phyloP scores from a whole-genome alignment of 805 yeast species.

The Grigorovia yakushimaensis region DNA sequence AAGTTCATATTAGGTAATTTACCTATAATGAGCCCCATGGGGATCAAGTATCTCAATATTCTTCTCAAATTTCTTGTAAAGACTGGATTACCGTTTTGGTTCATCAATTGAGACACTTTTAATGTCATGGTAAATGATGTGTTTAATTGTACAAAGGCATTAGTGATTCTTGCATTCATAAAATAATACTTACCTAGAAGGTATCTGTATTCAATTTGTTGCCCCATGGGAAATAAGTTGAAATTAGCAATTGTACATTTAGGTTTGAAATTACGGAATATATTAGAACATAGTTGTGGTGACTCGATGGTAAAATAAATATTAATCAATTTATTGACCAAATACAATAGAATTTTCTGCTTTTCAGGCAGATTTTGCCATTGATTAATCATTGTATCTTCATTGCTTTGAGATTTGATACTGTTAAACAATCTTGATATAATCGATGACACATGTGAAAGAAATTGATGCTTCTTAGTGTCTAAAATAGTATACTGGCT shows the following conservation, averaged over 20 bases:
- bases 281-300: constrained; percentile 28
- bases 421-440: constrained; percentile 52
- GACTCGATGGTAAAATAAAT: constrained; percentile 40
- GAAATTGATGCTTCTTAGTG: constrained; percentile 28
- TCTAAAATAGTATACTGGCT: constrained; percentile 9
- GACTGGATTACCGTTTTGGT: not conserved
- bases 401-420: constrained; percentile 34
- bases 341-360: constrained; percentile 40
- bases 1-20: constrained; percentile 35
- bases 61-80: constrained; percentile 28
- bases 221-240: constrained; percentile 33
- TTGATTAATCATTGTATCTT: constrained; percentile 1
- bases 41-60: constrained; percentile 41
- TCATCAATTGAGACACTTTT: not conserved
- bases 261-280: constrained; percentile 37
- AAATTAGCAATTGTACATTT: constrained; percentile 46
- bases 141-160: constrained; percentile 43
- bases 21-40: constrained; percentile 47
- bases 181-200: constrained; percentile 48
- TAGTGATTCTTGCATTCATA: constrained; percentile 40
- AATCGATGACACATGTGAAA: constrained; percentile 42
- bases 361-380: constrained; percentile 24
- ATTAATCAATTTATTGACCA: constrained; percentile 46
- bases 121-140: constrained; percentile 39
- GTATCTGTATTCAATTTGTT: constrained; percentile 47